Evolutionary conservation across 805 yeast genomes (phyloP).

Genomic region (Nakazawaea populi): DNA sequence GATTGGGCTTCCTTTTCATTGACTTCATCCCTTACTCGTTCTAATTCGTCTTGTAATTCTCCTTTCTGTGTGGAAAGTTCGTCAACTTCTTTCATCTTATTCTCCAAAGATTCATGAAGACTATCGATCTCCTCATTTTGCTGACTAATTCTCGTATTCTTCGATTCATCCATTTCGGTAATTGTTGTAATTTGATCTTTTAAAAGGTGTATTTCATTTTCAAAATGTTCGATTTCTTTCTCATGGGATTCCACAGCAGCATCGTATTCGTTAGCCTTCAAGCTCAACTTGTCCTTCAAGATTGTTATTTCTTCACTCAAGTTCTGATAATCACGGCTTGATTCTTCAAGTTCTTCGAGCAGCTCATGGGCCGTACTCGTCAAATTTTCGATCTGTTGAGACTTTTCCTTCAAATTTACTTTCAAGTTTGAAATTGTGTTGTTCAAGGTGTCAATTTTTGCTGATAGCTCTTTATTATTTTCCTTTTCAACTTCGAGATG

Average conservation of each 20-base stretch:
- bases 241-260: slow-evolving; percentile 12
- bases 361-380: not conserved
- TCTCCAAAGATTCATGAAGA: slow-evolving; percentile 5
- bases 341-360: slow-evolving; percentile 13
- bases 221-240: slow-evolving; percentile 19
- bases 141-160: slow-evolving; percentile 12
- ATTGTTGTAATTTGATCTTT: slow-evolving; percentile 12
- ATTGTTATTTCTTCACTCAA: slow-evolving; percentile 1
- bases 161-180: slow-evolving; percentile 4
- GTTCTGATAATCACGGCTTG: slow-evolving; percentile 9
- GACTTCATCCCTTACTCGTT: slow-evolving; percentile 19
- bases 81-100: slow-evolving; percentile 10
- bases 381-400: slow-evolving; percentile 1
- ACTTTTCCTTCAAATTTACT: not conserved
- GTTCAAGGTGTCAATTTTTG: slow-evolving; percentile 17
- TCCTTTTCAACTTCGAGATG: slow-evolving; percentile 9
- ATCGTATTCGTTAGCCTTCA: not conserved
- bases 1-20: not conserved
- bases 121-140: slow-evolving; percentile 12
- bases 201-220: slow-evolving; percentile 15
- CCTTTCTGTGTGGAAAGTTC: slow-evolving; percentile 12
- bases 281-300: slow-evolving; percentile 5
- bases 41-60: slow-evolving; percentile 20
- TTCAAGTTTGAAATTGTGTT: slow-evolving; percentile 16
- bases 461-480: slow-evolving; percentile 10